phyloP scores from a whole-genome alignment of 148 eudicot genomes.

The Nepenthes gracilis region DNA sequence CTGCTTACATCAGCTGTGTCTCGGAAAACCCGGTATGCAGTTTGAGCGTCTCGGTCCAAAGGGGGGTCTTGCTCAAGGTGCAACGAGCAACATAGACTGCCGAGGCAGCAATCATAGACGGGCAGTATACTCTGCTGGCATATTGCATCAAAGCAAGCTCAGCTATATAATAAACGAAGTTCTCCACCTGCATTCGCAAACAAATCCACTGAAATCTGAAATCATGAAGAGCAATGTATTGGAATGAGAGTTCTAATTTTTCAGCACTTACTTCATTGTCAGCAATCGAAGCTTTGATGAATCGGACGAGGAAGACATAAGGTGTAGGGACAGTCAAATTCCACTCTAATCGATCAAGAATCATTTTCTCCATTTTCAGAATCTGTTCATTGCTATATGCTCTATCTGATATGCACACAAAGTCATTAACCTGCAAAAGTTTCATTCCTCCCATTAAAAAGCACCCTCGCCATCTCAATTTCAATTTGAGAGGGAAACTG shows the following conservation, averaged over 20 bases:
- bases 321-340: conserved; percentile 53
- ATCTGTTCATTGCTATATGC: conserved; percentile 51
- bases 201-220: background rate
- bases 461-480: background rate
- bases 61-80: conserved; percentile 48
- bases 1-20: conserved; percentile 38
- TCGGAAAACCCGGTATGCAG: conserved; percentile 67
- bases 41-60: conserved; percentile 70
- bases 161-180: conserved; percentile 57
- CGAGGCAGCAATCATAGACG: conserved; percentile 84
- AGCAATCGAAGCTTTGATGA: conserved; percentile 55
- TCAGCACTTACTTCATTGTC: conserved; percentile 28
- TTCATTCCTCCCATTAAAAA: background rate
- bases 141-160: conserved; percentile 77
- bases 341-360: conserved; percentile 53
- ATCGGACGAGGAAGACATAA: conserved; percentile 57
- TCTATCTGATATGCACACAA: conserved; percentile 43
- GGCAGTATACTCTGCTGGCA: conserved; percentile 23
- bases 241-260: background rate
- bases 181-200: conserved; percentile 34
- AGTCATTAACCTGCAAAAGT: conserved; percentile 37
- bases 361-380: conserved; percentile 50
- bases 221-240: background rate
- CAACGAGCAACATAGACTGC: conserved; percentile 77
- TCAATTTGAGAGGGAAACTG: background rate